Conservation (phyloP, 495 filamentous ascomycete species). For the Penicillium macrosclerotiorum region DNA sequence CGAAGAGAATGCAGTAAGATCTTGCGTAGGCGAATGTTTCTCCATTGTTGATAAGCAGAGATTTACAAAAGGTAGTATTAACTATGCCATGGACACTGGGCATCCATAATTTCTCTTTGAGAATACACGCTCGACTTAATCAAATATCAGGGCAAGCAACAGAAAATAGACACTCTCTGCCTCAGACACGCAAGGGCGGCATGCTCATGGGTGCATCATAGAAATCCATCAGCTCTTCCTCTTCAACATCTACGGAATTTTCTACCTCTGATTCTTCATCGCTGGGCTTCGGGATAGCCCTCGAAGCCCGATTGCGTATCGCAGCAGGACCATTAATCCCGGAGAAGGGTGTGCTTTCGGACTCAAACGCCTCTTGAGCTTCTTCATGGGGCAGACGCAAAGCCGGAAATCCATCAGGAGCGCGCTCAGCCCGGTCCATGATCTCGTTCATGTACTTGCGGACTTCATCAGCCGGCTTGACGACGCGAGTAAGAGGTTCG, state of each 20-base stretch:
- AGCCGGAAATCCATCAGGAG: slow-evolving; percentile 65
- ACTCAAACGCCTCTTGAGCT: slow-evolving; percentile 22
- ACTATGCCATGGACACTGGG: too few relatives aligned
- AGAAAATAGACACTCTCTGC: too few relatives aligned
- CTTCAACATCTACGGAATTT: slow-evolving; percentile 26
- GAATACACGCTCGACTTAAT: too few relatives aligned
- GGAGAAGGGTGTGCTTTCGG: slow-evolving; percentile 27
- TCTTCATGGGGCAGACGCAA: slow-evolving; percentile 59
- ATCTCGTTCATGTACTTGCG: slow-evolving; percentile 77
- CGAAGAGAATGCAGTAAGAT: too few relatives aligned
- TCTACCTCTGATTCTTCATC: slow-evolving; percentile 40
- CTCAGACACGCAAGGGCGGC: slow-evolving; percentile 28
- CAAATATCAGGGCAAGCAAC: too few relatives aligned
- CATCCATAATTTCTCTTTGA: neutral
- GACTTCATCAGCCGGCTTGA: slow-evolving; percentile 76
- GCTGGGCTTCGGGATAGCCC: slow-evolving; percentile 16
- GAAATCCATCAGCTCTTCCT: slow-evolving; percentile 43
- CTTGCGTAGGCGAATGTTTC: too few relatives aligned
- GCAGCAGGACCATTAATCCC: slow-evolving; percentile 12
- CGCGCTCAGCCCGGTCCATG: slow-evolving; percentile 72
- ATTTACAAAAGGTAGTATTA: too few relatives aligned
- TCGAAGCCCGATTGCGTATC: slow-evolving; percentile 27
- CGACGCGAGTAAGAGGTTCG: slow-evolving; percentile 72
- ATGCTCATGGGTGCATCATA: slow-evolving; percentile 41
- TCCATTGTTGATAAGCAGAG: too few relatives aligned